Evolutionary conservation across 1,284 basidiomycete genomes (phyloP), one percentile per base, ranked within the genome.

Genomic region (Marasmius sp.): DNA sequence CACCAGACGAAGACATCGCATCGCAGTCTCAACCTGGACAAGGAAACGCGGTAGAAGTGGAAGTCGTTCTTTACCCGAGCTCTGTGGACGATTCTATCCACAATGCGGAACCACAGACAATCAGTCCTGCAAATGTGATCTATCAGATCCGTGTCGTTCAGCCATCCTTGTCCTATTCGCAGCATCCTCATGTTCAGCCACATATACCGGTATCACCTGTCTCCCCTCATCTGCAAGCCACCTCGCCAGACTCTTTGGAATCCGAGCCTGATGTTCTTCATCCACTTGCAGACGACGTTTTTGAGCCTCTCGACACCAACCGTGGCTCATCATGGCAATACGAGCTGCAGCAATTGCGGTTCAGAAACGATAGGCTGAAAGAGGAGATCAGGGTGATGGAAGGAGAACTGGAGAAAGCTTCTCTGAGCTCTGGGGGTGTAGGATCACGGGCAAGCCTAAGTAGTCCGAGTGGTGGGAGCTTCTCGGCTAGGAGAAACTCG

Each of bases 301-400:
- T 94, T 67, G 86, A 85, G 52, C 92, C 93, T 72, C 81, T 95
- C 20, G 87, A 90, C 51, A 81, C 83, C 0, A 73, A 76, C 8
- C 77, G 88, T 11, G 86, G 82, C 20, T 88, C 89, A 43, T 93
- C 90, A 65, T 97, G 95, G 94, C 94, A 95, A 75, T 96, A 94
- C 70, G 94, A 95, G 76, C 79, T 97, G 41, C 91, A 95, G 75
- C 92, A 95, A 75, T 80, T 95, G 67, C 84, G 87, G 71, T 87
- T 87, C 68, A 81, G 84, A 58, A 96, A 97, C 71, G 80, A 86
- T 71, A 77, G 88, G 65, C 69, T 96, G 58, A 76, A 77, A 60
- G 90, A 92, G 63, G 92, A 95, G 74, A 78, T 95, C 38, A 75
- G 75, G 20, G 77, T 72, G 36, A 72, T 90, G 49, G 88, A 89